Evolutionary conservation across 106 monocot genomes (phyloP).

Genomic region (Narthecium ossifragum): DNA sequence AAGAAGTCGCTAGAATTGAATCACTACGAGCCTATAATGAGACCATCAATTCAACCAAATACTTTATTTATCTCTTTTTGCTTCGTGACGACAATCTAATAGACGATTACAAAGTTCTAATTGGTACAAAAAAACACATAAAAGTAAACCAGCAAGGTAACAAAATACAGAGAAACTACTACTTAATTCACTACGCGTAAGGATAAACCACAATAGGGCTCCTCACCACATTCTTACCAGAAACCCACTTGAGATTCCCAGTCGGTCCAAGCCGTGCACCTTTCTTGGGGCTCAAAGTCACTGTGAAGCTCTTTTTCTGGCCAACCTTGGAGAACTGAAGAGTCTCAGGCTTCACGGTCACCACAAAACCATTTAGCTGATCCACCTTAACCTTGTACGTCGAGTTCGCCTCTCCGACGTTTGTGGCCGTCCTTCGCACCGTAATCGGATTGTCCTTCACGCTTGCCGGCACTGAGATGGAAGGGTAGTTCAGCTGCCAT

Average conservation of each 20-base stretch:
- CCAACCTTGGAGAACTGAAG: constrained; percentile 9
- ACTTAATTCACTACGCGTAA: no score
- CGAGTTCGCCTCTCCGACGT: constrained; percentile 20
- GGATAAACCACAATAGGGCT: no score
- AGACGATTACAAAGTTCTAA: no score
- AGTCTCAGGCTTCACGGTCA: constrained; percentile 14
- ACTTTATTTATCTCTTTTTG: no score
- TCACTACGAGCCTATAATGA: no score
- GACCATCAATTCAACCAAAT: no score
- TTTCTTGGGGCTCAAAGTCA: constrained; percentile 1
- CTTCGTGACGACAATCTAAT: no score
- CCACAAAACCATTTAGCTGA: constrained; percentile 4
- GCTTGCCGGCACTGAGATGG: constrained; percentile 11
- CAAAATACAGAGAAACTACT: no score
- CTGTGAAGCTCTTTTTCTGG: constrained; percentile 15
- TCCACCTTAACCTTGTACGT: constrained; percentile 6
- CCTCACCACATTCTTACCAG: constrained; percentile 8
- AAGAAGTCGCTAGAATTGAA: no score
- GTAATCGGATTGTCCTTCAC: background rate
- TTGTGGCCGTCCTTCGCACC: constrained; percentile 15
- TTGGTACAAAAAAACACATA: no score
- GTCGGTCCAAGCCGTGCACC: background rate
- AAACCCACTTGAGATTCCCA: constrained; percentile 17
- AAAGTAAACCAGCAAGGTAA: no score
- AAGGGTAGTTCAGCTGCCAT: constrained; percentile 12